A percentile compares a stretch with the other conserved stretches of the same genome.
These are phyloP conservation scores for Sanghuangporus sanghuang DNA, from an alignment of 1,284 basidiomycete species.

Conservation along the genomic window DNA sequence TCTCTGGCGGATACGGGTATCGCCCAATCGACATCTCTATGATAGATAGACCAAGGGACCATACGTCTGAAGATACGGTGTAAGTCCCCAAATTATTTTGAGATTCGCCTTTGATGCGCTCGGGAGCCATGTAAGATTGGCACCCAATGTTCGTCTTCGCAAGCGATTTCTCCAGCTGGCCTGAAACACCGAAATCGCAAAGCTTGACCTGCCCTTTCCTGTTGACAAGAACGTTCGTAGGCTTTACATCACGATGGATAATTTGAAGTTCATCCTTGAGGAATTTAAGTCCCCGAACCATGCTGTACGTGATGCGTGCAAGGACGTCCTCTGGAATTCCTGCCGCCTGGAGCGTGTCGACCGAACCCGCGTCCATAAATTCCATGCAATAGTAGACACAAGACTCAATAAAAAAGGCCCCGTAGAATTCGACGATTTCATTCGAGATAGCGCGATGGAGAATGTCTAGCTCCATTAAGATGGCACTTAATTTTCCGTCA, in stretches of 20 bases:
- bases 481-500: constrained; percentile 89
- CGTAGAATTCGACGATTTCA: constrained; percentile 97
- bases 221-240: constrained; percentile 95
- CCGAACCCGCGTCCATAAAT: constrained; percentile 94
- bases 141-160: constrained; percentile 99
- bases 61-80: constrained; percentile 95
- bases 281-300: constrained; percentile 92
- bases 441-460: constrained; percentile 89
- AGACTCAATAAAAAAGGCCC: constrained; percentile 97
- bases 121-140: constrained; percentile 99
- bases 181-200: constrained; percentile 97
- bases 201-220: constrained; percentile 87
- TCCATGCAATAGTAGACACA: constrained; percentile 99
- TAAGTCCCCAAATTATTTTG: constrained; percentile 86
- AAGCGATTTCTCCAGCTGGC: constrained; percentile 92
- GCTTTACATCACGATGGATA: constrained; percentile 97
- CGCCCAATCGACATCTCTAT: constrained; percentile 90
- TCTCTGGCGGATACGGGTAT: constrained; percentile 99
- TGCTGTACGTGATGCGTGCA: constrained; percentile 75
- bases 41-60: constrained; percentile 95
- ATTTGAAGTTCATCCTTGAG: constrained; percentile 96
- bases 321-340: constrained; percentile 83
- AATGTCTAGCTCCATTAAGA: constrained; percentile 98
- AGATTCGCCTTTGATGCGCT: constrained; percentile 93
- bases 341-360: constrained; percentile 77